Base-by-base conservation (phyloP, 176 grass and related monocot species). In the Elymus sibiricus region DNA sequence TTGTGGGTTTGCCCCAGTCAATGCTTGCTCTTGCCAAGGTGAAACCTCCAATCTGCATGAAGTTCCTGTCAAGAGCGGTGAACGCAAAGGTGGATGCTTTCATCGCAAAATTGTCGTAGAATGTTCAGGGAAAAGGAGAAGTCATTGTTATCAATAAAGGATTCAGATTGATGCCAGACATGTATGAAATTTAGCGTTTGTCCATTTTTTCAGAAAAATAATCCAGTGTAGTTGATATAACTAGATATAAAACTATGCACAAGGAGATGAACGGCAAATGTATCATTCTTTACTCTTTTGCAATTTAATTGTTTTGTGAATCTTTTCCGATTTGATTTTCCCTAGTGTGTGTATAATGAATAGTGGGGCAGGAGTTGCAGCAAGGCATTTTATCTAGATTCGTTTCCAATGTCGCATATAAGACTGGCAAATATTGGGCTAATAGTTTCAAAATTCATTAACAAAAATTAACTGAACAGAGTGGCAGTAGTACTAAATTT, bases 41-140 rank as follows among this genome's bases (percentile, higher is more conserved):
- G 84, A 86, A 86, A 1, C 74, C 84, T 69, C 84, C 84, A n/a
- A 86, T 86, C 16, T 86, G 46, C 32, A 86, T 79, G 74, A 86
- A 79, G 47, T 86, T 85, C 68, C 47, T 86, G 24, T 86, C 74
- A 4, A 69, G 74, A 55, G 76, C 34, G 2, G 28, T 38, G 4
- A 86, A 86, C 17, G 47, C 58, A 16, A 79, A 86, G 49, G 74
- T 79, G 7, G 74, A 86, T 78, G 63, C 16, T 78, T 86, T 59
- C 17, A 34, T 59, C 55, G 0, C 9, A 70, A 86, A 74, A 29
- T 58, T 86, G n/a, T 67, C 29, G 6, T 67, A 77, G 73, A 66
- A 55, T 12, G 14, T 49, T 53, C 44, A 24, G 37, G 68, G 60
- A 44, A 35, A 37, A 42, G 2, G 31, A 25, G 39, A 26, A 58